Evolutionary conservation across 345 rosid species (phyloP).

Genomic region (Excoecaria cochinchinensis): DNA sequence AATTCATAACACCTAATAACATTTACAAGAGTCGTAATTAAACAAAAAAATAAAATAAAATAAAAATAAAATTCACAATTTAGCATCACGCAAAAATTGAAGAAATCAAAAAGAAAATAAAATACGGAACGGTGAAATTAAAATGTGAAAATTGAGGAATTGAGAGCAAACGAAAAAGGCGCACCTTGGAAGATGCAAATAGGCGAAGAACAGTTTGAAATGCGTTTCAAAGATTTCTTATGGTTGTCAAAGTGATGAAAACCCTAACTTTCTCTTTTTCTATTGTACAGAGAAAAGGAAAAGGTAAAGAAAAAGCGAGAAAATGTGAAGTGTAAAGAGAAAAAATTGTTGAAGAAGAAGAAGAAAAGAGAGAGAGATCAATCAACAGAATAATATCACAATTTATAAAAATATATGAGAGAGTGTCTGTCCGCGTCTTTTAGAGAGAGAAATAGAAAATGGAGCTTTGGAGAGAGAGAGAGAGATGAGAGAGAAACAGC

Average conservation of each 20-base stretch:
- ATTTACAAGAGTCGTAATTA: background rate
- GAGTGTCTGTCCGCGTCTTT: background rate
- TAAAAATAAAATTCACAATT: background rate
- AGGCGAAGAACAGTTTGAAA: background rate
- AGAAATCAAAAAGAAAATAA: background rate
- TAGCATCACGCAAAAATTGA: background rate
- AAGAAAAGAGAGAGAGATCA: constrained; percentile 12
- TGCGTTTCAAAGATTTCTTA: background rate
- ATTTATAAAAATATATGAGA: constrained; percentile 17
- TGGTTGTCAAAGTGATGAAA: background rate
- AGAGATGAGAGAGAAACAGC: background rate
- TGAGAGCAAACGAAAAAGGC: background rate
- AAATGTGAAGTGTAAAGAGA: constrained; percentile 17
- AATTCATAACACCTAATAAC: constrained; percentile 19
- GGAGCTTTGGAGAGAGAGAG: constrained; percentile 5
- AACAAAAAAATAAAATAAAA: background rate
- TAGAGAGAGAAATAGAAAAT: background rate
- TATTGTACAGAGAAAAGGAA: background rate
- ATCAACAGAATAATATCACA: constrained; percentile 1
- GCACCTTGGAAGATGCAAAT: constrained; percentile 14
- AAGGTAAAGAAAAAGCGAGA: background rate
- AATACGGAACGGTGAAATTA: background rate
- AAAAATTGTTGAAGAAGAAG: constrained; percentile 10
- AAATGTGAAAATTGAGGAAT: background rate
- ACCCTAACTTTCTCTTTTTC: constrained; percentile 1